phyloP scores from a whole-genome alignment of 805 yeast species.

The Wickerhamomyces kurtzmanii region DNA sequence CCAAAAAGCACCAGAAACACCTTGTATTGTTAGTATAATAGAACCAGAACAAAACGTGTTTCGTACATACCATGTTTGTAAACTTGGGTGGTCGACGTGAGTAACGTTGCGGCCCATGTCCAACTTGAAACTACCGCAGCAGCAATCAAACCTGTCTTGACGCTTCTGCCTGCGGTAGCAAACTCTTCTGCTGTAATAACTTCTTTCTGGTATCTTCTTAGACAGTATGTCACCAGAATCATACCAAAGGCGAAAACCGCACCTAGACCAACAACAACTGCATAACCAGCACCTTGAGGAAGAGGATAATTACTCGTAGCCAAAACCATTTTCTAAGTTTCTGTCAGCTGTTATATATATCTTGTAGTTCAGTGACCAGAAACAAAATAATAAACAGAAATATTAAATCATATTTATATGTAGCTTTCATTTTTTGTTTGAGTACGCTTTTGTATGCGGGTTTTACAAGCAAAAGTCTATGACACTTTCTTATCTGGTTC shows the following conservation, averaged over 20 bases:
- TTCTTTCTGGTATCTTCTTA: conserved; percentile 75
- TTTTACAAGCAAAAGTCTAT: too few species aligned
- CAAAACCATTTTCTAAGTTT: too few species aligned
- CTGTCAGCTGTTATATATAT: too few species aligned
- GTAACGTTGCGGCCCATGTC: conserved; percentile 86
- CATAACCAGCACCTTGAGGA: conserved; percentile 81
- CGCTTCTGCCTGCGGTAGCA: conserved; percentile 86
- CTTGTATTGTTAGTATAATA: too few species aligned
- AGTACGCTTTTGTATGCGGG: too few species aligned
- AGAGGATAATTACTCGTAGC: too few species aligned
- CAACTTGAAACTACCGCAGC: conserved; percentile 91
- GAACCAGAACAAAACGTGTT: conserved; percentile 78
- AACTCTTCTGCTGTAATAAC: conserved; percentile 89
- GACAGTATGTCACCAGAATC: conserved; percentile 62
- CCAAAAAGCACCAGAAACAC: conserved; percentile 69
- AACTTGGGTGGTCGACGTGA: conserved; percentile 70
- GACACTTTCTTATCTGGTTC: too few species aligned
- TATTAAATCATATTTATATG: too few species aligned
- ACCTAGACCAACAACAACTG: conserved; percentile 83
- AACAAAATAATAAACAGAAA: too few species aligned
- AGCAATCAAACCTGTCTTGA: conserved; percentile 74
- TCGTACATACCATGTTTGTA: conserved; percentile 59
- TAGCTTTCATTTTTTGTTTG: too few species aligned
- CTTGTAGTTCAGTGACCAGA: too few species aligned
- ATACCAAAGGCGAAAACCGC: conserved; percentile 68